Percentiles rank a stretch among this genome's conserved stretches.
Evolutionary conservation across 2,329 filamentous ascomycete species (phyloP).

Genomic region (Calonectria multiphialidica): DNA sequence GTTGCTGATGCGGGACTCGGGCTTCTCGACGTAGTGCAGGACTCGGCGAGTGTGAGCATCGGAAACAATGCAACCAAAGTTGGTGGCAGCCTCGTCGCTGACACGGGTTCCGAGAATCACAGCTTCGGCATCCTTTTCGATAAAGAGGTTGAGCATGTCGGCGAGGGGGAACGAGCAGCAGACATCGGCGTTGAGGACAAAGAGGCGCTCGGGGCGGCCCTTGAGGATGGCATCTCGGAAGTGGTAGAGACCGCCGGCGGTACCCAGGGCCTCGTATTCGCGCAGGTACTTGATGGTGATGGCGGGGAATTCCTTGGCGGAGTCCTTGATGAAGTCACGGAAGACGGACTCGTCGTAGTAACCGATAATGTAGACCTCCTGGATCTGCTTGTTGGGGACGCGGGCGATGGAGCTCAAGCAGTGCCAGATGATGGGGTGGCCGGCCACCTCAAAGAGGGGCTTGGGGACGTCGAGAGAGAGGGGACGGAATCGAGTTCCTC

Average conservation of each 20-base stretch:
- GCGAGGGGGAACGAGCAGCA: slow-evolving; percentile 98
- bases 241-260: slow-evolving; percentile 96
- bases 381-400: slow-evolving; percentile 82
- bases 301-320: slow-evolving; percentile 84
- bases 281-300: slow-evolving; percentile 92
- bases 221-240: slow-evolving; percentile 99
- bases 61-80: slow-evolving; percentile 98
- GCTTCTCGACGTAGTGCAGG: slow-evolving; percentile 99
- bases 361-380: slow-evolving; percentile 97
- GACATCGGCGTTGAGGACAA: slow-evolving; percentile 97
- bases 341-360: slow-evolving; percentile 99
- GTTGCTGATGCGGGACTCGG: slow-evolving; percentile 96
- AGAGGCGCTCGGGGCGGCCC: slow-evolving; percentile 92
- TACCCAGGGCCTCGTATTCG: slow-evolving; percentile 96
- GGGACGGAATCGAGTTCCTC: slow-evolving; percentile 95
- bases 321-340: slow-evolving; percentile 97
- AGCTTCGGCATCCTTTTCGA: slow-evolving; percentile 95
- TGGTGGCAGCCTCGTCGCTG: slow-evolving; percentile 89
- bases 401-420: slow-evolving; percentile 93
- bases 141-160: slow-evolving; percentile 95
- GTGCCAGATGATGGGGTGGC: slow-evolving; percentile 98
- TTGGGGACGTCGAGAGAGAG: slow-evolving; percentile 96
- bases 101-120: slow-evolving; percentile 95
- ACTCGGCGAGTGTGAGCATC: slow-evolving; percentile 95
- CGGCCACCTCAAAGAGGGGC: slow-evolving; percentile 98